Evolutionary conservation across 176 grass and related monocot species (phyloP), one percentile per base, ranked within the genome.

Genomic region (Aechmea fasciata): DNA sequence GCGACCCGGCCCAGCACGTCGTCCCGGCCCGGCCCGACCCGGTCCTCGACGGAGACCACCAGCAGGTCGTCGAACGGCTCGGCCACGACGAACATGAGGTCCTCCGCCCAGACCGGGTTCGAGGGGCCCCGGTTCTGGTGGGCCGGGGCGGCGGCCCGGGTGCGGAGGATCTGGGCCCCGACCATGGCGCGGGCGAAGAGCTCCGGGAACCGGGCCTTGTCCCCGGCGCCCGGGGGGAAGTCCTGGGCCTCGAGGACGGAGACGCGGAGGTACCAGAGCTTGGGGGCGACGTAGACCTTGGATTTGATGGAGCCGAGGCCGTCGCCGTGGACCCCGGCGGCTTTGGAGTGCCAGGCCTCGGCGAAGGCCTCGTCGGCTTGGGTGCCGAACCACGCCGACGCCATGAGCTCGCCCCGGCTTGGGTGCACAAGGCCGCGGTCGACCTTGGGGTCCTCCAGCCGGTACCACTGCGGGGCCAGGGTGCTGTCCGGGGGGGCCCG

Each of bases 281-380:
- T 96, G 14, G 92, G 92, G 1, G 92, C 88, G 9, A 96, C 88
- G 23, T 96, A 96, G 0, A 96, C 92, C 77, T 96, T 86, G 18
- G 92, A 91, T 74, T 86, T 96, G 69, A 96, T 91, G 54, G 92
- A 96, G n/a, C 82, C 82, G 3, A 96, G 79, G 6, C 85, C 85
- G 4, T 91, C 81, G 29, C 87, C 87, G 23, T 91, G 88, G 52
- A 96, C 83, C 12, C 85, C 92, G 49, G 88, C 88, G 10, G 92
- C 75, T 74, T 84, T 86, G 73, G 92, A 96, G 52, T 96, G 92
- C 88, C 92, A 96, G 1, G 88, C 92, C 80, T 96, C 88, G 0
- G 85, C 85, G 49, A 96, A 96, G 18, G 92, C 83, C 83, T 96
- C 92, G 57, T 96, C 92, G 1, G 92, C 88, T 80, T 96, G 92